phyloP scores from a whole-genome alignment of 2,329 filamentous ascomycete genomes.

The Cladosporium austrohemisphaericum region DNA sequence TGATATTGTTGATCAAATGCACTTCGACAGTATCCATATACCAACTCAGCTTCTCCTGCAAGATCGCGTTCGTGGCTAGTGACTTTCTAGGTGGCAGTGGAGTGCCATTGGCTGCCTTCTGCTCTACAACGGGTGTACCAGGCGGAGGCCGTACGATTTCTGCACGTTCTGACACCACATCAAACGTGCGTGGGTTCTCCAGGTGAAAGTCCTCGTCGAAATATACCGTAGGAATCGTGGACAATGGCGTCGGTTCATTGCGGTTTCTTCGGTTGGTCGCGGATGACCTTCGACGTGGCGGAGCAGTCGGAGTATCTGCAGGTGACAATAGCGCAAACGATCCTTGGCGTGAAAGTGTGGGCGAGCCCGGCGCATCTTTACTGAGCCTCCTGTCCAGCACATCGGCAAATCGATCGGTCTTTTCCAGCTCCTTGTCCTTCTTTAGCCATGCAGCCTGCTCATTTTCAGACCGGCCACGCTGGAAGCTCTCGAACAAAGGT shows the following conservation, averaged over 20 bases:
- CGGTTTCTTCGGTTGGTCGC: slow-evolving; percentile 53
- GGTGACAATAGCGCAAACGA: slow-evolving; percentile 45
- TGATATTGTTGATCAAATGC: slow-evolving; percentile 93
- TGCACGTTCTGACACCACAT: slow-evolving; percentile 91
- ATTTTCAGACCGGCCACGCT: slow-evolving; percentile 73
- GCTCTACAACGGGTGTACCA: slow-evolving; percentile 37
- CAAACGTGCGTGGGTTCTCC: slow-evolving; percentile 93
- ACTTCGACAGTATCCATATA: slow-evolving; percentile 99
- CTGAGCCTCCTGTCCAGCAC: slow-evolving; percentile 42
- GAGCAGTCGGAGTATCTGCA: slow-evolving; percentile 39
- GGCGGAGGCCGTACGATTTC: slow-evolving; percentile 78
- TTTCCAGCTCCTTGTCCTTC: slow-evolving; percentile 42
- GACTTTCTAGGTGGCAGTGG: slow-evolving; percentile 65
- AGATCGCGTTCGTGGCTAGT: slow-evolving; percentile 89
- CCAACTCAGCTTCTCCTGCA: slow-evolving; percentile 98
- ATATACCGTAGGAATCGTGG: slow-evolving; percentile 88
- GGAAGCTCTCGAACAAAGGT: slow-evolving; percentile 81
- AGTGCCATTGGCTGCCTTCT: slow-evolving; percentile 57
- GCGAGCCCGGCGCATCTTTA: slow-evolving; percentile 33
- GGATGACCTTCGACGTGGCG: slow-evolving; percentile 47
- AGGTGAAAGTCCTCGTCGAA: slow-evolving; percentile 94
- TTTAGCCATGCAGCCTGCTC: slow-evolving; percentile 53
- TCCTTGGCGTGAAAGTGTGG: slow-evolving; percentile 33
- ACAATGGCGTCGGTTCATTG: slow-evolving; percentile 77
- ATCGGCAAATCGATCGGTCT: slow-evolving; percentile 48